phyloP scores from a whole-genome alignment of 2,329 filamentous ascomycete genomes.

The Phialophora verrucosa region DNA sequence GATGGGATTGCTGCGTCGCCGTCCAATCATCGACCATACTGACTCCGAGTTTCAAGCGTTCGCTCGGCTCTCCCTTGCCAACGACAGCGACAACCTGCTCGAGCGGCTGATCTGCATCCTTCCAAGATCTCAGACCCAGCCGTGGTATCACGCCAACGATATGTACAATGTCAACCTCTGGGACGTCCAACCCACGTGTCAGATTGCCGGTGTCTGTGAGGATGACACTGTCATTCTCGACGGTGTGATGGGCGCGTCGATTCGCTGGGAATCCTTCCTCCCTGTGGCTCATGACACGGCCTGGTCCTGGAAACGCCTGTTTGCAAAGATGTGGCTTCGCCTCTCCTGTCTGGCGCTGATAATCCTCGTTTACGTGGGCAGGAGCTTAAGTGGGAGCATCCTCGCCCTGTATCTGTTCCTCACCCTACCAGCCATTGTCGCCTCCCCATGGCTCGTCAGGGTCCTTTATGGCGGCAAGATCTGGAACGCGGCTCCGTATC shows the following conservation, averaged over 20 bases:
- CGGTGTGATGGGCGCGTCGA: constrained; percentile 41
- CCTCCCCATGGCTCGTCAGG: constrained; percentile 17
- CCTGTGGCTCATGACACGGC: constrained; percentile 10
- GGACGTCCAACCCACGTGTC: constrained; percentile 50
- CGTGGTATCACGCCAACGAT: constrained; percentile 44
- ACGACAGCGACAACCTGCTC: constrained; percentile 53
- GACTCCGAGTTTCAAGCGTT: constrained; percentile 57
- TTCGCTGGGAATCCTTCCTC: constrained; percentile 46
- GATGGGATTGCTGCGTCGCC: constrained; percentile 53
- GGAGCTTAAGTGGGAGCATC: background rate
- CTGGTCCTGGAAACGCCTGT: constrained; percentile 13
- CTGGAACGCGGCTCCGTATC: constrained; percentile 20
- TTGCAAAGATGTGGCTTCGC: constrained; percentile 15
- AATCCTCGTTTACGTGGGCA: constrained; percentile 4
- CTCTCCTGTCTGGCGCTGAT: constrained; percentile 8
- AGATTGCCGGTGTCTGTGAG: constrained; percentile 48
- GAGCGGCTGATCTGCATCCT: constrained; percentile 55
- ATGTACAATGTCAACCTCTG: constrained; percentile 48
- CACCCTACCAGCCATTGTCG: constrained; percentile 6
- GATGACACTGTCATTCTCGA: constrained; percentile 50
- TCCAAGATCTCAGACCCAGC: constrained; percentile 39
- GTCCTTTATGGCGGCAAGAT: constrained; percentile 24
- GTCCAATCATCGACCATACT: constrained; percentile 47
- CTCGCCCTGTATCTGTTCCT: constrained; percentile 6
- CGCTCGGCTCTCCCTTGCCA: constrained; percentile 54